Evolutionary conservation across 495 filamentous ascomycete species (phyloP).

Genomic region (Evernia prunastri): DNA sequence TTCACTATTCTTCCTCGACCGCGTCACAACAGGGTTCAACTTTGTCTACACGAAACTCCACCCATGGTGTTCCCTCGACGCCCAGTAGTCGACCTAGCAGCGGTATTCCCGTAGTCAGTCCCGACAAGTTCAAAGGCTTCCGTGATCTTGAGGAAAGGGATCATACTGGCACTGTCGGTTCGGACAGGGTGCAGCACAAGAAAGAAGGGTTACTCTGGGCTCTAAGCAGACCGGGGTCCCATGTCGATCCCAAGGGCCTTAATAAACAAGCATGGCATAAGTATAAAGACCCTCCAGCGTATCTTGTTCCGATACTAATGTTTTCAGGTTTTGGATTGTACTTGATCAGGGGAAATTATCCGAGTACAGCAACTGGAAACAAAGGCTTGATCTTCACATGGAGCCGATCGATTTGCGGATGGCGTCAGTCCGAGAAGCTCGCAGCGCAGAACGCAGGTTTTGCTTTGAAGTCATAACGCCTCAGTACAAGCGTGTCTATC

Average conservation of each 20-base stretch:
- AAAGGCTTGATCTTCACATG: conserved; percentile 92
- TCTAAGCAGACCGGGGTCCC: conserved; percentile 83
- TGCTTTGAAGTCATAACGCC: conserved; percentile 99
- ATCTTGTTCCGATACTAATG: background rate
- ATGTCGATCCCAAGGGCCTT: conserved; percentile 87
- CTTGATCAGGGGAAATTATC: conserved; percentile 92
- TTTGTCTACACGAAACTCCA: conserved; percentile 26
- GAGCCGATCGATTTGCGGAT: conserved; percentile 96
- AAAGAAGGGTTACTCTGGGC: conserved; percentile 97
- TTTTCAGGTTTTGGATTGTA: conserved; percentile 91
- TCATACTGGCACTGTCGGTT: conserved; percentile 33
- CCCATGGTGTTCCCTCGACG: conserved; percentile 27
- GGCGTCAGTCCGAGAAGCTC: conserved; percentile 91
- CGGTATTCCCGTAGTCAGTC: conserved; percentile 39
- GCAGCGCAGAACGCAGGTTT: conserved; percentile 90
- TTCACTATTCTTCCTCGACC: conserved; percentile 37
- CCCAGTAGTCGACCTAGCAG: conserved; percentile 34
- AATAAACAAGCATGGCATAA: conserved; percentile 99
- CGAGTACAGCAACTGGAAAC: conserved; percentile 99
- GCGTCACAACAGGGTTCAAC: conserved; percentile 41
- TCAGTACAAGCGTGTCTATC: conserved; percentile 92
- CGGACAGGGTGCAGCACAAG: conserved; percentile 47
- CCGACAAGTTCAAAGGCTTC: conserved; percentile 76
- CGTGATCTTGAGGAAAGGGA: conserved; percentile 84
- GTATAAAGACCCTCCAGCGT: conserved; percentile 49